Percentiles rank a stretch among this genome's conserved stretches.
Evolutionary conservation across 2,329 filamentous ascomycete species (phyloP).

Genomic region (Fusarium floridanum): DNA sequence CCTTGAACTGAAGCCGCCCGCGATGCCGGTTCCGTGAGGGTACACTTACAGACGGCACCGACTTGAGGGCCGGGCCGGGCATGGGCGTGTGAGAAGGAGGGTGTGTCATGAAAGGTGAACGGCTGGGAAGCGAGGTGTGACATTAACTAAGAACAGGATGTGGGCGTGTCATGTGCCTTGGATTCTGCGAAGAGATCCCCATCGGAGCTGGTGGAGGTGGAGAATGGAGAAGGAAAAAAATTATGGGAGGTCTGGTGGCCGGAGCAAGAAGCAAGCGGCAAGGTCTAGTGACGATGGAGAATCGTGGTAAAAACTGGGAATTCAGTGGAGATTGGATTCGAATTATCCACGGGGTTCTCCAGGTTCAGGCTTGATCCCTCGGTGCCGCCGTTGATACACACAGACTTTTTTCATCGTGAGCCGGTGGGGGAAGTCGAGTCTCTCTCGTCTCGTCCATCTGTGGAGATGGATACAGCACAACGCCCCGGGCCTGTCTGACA

Average conservation of each 20-base stretch:
- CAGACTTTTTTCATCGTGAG: slow-evolving; percentile 3
- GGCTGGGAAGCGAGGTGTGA: slow-evolving; percentile 2
- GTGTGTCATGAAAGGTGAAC: slow-evolving; percentile 12
- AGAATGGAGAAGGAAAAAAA: slow-evolving; percentile 1
- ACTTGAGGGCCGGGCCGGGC: slow-evolving; percentile 36
- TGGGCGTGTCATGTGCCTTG: slow-evolving; percentile 9
- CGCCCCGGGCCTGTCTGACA: slow-evolving; percentile 9
- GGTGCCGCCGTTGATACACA: slow-evolving; percentile 7
- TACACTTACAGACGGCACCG: slow-evolving; percentile 20
- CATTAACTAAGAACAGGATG: background rate
- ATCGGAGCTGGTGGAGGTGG: slow-evolving; percentile 17
- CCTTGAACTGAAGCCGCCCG: slow-evolving; percentile 9
- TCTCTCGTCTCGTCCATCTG: background rate
- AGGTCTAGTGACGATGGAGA: background rate
- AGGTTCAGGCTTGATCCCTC: background rate
- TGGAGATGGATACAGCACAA: background rate
- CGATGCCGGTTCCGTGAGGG: slow-evolving; percentile 25
- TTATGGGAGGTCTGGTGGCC: slow-evolving; percentile 1
- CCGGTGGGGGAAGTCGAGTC: slow-evolving; percentile 16
- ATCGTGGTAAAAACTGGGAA: slow-evolving; percentile 1
- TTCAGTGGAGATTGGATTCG: background rate
- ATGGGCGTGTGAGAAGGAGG: slow-evolving; percentile 31
- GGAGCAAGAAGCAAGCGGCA: background rate
- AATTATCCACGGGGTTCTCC: slow-evolving; percentile 4
- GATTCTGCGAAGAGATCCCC: background rate